Evolutionary conservation across 2,329 filamentous ascomycete genomes (phyloP).

Genomic region (Lecanicillium sp.): DNA sequence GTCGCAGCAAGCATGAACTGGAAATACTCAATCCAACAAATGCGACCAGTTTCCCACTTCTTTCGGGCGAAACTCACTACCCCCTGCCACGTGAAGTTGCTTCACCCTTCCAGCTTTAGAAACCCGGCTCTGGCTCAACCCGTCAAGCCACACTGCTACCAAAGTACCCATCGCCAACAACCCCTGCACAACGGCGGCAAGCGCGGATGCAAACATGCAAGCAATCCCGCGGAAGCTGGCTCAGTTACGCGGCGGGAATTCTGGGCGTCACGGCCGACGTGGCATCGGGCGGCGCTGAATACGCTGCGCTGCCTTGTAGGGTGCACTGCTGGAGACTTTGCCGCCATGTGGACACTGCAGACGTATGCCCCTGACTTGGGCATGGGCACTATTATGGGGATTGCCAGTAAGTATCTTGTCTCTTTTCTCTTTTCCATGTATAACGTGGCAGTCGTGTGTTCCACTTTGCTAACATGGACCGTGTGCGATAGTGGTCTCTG

Average conservation of each 20-base stretch:
- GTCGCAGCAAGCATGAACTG: too few species aligned
- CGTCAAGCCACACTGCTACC: too few species aligned
- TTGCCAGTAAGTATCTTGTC: conserved; percentile 34
- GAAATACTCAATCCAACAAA: too few species aligned
- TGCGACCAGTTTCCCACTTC: too few species aligned
- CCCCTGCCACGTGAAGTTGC: too few species aligned
- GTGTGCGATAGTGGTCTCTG: conserved; percentile 35
- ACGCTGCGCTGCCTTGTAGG: conserved; percentile 47
- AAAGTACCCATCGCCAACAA: neutral
- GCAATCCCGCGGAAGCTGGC: neutral
- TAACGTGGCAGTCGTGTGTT: neutral
- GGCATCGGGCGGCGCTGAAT: conserved; percentile 44
- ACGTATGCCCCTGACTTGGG: conserved; percentile 35
- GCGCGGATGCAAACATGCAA: neutral
- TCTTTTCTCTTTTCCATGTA: too few species aligned
- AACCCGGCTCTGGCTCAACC: too few species aligned
- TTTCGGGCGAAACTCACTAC: too few species aligned
- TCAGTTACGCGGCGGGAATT: neutral
- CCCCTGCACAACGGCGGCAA: neutral
- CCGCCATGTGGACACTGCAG: conserved; percentile 47
- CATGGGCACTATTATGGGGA: conserved; percentile 39
- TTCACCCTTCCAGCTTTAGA: too few species aligned
- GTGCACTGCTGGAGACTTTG: conserved; percentile 48
- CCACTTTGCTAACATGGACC: neutral
- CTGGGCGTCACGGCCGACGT: conserved; percentile 16